These are phyloP conservation scores for Paraphaeosphaeria minitans DNA, from an alignment of 2,329 filamentous ascomycete genomes.

Conservation along the genomic window DNA sequence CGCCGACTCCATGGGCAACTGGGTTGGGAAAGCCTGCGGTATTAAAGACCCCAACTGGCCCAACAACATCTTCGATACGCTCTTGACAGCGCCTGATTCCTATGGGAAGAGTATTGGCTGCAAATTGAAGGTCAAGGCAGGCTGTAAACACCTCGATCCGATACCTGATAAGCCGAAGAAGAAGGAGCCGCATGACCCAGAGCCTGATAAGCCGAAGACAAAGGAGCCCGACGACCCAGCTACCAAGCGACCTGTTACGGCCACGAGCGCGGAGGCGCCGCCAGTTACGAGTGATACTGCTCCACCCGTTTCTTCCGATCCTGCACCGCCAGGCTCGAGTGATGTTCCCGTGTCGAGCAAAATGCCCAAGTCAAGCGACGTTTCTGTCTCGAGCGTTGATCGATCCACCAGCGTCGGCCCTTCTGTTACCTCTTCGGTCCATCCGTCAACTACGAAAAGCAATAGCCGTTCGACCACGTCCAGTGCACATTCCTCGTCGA, in stretches of 20 bases:
- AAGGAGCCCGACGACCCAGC: not conserved
- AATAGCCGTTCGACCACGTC: not conserved
- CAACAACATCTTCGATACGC: conserved; percentile 3
- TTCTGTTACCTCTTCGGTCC: not conserved
- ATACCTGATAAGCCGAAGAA: conserved; percentile 1
- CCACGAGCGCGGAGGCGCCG: not conserved
- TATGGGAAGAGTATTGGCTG: conserved; percentile 5
- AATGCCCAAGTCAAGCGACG: not conserved
- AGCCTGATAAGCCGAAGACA: not conserved
- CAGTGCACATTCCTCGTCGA: not conserved
- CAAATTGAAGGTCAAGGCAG: conserved; percentile 8
- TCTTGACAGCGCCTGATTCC: conserved; percentile 4
- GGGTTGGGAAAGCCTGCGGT: conserved; percentile 8
- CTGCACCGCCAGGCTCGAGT: no score
- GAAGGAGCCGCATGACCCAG: not conserved
- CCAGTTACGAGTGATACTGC: not conserved
- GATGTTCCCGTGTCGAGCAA: not conserved
- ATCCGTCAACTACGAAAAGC: not conserved
- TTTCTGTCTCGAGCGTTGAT: not conserved
- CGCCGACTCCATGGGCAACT: conserved; percentile 11
- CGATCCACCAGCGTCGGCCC: not conserved
- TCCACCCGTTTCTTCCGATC: not conserved
- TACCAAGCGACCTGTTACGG: conserved; percentile 1
- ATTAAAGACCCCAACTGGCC: conserved; percentile 7
- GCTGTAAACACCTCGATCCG: not conserved